Evolutionary conservation across 2,329 filamentous ascomycete genomes (phyloP).

Genomic region (Thelonectria rubi): DNA sequence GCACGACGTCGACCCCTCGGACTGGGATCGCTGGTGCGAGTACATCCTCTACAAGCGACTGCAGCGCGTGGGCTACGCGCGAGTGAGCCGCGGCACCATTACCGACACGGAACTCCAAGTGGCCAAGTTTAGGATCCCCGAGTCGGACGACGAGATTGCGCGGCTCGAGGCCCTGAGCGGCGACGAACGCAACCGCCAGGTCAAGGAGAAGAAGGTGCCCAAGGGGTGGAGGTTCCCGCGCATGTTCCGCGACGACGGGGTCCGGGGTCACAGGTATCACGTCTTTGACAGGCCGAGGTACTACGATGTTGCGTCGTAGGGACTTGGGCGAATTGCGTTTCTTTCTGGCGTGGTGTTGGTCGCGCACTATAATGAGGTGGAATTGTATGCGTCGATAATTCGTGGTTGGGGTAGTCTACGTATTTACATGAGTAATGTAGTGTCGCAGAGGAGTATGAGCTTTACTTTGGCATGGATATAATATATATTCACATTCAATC

Average conservation of each 20-base stretch:
- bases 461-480: conserved; percentile 27
- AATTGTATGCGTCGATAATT: conserved; percentile 19
- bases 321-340: conserved; percentile 9
- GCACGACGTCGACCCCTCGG: conserved; percentile 90
- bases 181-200: conserved; percentile 65
- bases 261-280: conserved; percentile 90
- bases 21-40: conserved; percentile 99
- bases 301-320: conserved; percentile 48
- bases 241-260: conserved; percentile 84
- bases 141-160: conserved; percentile 64
- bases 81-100: conserved; percentile 88
- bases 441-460: conserved; percentile 26
- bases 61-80: conserved; percentile 85
- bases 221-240: conserved; percentile 83
- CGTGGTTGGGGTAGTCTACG: not conserved
- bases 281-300: conserved; percentile 94
- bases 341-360: conserved; percentile 7
- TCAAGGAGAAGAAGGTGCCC: conserved; percentile 78
- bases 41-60: conserved; percentile 96
- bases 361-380: conserved; percentile 12
- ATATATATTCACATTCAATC: conserved; percentile 14
- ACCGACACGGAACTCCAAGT: conserved; percentile 98
- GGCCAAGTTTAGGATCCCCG: conserved; percentile 89
- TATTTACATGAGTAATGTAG: conserved; percentile 34
- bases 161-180: conserved; percentile 51